Conservation (phyloP, 257 asterid species). For the Mitragyna speciosa region DNA sequence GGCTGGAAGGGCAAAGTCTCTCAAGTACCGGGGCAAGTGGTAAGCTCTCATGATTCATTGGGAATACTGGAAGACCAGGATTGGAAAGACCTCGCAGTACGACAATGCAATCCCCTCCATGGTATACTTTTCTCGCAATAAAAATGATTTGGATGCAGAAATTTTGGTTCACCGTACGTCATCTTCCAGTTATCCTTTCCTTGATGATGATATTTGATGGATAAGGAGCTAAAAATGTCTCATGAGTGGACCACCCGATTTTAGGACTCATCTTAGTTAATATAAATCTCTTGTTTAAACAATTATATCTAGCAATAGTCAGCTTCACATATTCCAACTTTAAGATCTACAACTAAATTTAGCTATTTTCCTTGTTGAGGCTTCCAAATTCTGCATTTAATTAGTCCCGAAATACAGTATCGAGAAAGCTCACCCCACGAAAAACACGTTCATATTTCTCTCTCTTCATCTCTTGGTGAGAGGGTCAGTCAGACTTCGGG, state of each 20-base stretch:
- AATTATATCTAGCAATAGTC: background rate
- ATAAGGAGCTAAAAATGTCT: no score
- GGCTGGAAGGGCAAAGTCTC: no score
- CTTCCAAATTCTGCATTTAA: background rate
- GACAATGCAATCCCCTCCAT: background rate
- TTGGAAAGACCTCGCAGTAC: background rate
- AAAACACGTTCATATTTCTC: background rate
- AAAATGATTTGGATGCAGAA: background rate
- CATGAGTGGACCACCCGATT: background rate
- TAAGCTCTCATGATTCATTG: background rate
- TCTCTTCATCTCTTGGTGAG: background rate
- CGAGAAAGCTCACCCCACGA: background rate
- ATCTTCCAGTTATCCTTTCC: background rate
- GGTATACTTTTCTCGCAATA: background rate
- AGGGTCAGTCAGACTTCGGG: background rate
- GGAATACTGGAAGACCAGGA: background rate
- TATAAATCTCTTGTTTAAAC: background rate
- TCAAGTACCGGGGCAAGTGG: background rate
- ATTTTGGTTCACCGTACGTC: background rate
- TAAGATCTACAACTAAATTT: background rate
- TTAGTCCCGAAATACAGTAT: background rate
- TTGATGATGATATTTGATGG: background rate
- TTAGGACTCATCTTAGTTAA: background rate
- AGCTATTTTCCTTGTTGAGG: background rate
- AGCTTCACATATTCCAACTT: background rate